These are phyloP conservation scores for Rhodomyrtus tomentosa DNA, from an alignment of 345 rosid genomes.

Conservation along the genomic window DNA sequence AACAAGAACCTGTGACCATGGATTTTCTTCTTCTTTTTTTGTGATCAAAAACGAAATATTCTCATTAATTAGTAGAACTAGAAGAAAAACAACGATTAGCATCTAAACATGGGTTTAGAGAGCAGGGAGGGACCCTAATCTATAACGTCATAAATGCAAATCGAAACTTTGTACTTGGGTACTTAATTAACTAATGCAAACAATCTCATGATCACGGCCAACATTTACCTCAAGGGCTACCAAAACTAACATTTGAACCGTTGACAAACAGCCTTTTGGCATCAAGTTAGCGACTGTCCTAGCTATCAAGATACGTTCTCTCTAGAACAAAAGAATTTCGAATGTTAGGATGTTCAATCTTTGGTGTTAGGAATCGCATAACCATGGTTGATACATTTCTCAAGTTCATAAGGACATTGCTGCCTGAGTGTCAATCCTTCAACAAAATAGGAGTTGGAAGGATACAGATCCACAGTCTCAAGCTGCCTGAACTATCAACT, in stretches of 20 bases:
- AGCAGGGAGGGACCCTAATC: too few relatives aligned
- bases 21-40: too few relatives aligned
- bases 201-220: background rate
- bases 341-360: background rate
- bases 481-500: too few relatives aligned
- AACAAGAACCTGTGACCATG: too few relatives aligned
- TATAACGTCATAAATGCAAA: rapidly evolving
- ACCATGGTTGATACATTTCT: background rate
- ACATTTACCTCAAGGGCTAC: background rate
- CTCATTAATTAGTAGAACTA: too few relatives aligned
- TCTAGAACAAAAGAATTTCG: background rate
- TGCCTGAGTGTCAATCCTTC: too few relatives aligned
- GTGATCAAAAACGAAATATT: too few relatives aligned
- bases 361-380: background rate
- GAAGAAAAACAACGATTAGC: too few relatives aligned
- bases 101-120: too few relatives aligned
- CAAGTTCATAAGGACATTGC: background rate
- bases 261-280: background rate
- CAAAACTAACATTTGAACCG: background rate
- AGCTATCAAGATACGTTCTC: background rate
- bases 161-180: background rate
- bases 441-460: too few relatives aligned
- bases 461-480: too few relatives aligned
- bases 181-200: too few relatives aligned
- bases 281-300: background rate